Evolutionary conservation across 2,329 filamentous ascomycete genomes (phyloP).

Genomic region (Leptographium wingfieldii): DNA sequence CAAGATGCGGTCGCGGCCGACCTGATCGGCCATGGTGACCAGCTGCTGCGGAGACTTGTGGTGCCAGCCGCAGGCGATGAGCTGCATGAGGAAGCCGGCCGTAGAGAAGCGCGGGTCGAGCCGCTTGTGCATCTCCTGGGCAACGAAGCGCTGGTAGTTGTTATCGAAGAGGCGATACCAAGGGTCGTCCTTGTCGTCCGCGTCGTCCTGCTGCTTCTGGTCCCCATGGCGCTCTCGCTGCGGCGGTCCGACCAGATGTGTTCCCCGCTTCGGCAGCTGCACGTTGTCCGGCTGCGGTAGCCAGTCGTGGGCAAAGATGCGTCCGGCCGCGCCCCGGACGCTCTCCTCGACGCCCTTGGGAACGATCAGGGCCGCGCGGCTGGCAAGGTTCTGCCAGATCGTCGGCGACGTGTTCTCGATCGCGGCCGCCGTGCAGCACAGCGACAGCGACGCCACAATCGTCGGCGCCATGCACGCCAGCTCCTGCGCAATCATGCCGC

Average conservation of each 20-base stretch:
- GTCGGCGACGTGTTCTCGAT: conserved; percentile 51
- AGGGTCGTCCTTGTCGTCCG: neutral
- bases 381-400: conserved; percentile 46
- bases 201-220: neutral
- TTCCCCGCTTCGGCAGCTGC: conserved; percentile 25
- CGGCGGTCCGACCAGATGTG: conserved; percentile 12
- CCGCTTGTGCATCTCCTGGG: conserved; percentile 65
- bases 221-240: neutral
- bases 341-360: conserved; percentile 59
- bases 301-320: conserved; percentile 55
- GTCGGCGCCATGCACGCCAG: conserved; percentile 42
- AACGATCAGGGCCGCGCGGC: conserved; percentile 43
- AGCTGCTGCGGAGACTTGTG: conserved; percentile 59
- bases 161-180: conserved; percentile 41
- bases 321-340: conserved; percentile 49
- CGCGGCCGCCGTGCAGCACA: conserved; percentile 48
- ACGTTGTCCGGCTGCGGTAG: conserved; percentile 47
- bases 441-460: conserved; percentile 41
- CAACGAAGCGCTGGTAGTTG: conserved; percentile 73
- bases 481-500: conserved; percentile 88
- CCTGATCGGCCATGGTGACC: conserved; percentile 46
- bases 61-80: conserved; percentile 69
- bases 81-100: conserved; percentile 62
- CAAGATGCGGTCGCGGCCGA: conserved; percentile 63
- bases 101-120: conserved; percentile 48